phyloP scores from a whole-genome alignment of 495 filamentous ascomycete genomes.

The Glarea lozoyensis region DNA sequence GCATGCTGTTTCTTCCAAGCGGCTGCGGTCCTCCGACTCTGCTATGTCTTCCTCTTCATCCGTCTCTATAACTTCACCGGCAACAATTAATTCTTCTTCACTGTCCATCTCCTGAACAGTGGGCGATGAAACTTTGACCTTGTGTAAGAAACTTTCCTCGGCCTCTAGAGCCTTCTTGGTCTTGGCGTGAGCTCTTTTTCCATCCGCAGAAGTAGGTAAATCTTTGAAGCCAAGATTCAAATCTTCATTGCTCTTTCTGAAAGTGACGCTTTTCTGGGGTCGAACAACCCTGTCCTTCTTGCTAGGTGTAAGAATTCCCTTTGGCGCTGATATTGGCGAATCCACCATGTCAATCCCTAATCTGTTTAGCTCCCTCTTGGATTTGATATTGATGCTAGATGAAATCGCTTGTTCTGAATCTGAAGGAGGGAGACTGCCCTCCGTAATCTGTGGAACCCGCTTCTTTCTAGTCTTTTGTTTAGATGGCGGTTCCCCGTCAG shows the following conservation, averaged over 20 bases:
- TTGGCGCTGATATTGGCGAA: conserved; percentile 2
- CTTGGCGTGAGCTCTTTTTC: conserved; percentile 1
- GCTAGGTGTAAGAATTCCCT: conserved; percentile 19
- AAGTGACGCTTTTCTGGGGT: conserved; percentile 16
- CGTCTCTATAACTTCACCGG: background rate
- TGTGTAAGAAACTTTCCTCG: too few relatives aligned
- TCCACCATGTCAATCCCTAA: conserved; percentile 3
- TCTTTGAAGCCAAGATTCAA: conserved; percentile 21
- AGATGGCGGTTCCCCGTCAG: conserved; percentile 2
- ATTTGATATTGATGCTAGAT: background rate
- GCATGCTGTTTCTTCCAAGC: conserved; percentile 6
- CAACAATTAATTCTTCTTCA: too few relatives aligned
- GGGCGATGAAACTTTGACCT: too few relatives aligned
- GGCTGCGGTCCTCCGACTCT: background rate
- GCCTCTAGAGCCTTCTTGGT: too few relatives aligned
- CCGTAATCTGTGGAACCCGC: background rate
- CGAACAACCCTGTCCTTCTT: conserved; percentile 7
- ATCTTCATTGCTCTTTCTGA: conserved; percentile 8
- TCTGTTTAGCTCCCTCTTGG: conserved; percentile 9
- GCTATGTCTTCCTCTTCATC: background rate
- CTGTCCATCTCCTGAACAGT: too few relatives aligned
- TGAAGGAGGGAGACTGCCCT: background rate
- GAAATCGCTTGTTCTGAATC: background rate
- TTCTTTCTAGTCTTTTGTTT: background rate
- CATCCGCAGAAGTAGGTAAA: conserved; percentile 9